phyloP scores from a whole-genome alignment of 805 yeast species.

The Candida boidinii region DNA sequence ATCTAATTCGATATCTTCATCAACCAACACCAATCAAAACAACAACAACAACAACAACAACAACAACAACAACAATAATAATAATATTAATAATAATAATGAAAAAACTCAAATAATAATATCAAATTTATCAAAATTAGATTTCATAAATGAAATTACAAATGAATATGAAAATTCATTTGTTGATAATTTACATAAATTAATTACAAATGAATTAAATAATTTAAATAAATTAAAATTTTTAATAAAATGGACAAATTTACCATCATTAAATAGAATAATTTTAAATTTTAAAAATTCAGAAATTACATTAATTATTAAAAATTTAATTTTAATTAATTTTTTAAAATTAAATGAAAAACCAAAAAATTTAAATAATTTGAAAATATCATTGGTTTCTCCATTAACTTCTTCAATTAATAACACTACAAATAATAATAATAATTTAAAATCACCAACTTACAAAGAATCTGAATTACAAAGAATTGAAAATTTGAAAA shows the following conservation, averaged over 20 bases:
- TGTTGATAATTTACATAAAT: neutral
- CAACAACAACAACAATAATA: too few species aligned
- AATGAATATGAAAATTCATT: too few species aligned
- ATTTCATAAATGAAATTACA: too few species aligned
- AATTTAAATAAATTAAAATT: neutral
- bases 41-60: too few species aligned
- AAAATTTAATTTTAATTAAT: neutral
- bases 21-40: too few species aligned
- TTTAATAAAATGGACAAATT: constrained; percentile 1
- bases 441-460: neutral
- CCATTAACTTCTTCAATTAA: neutral
- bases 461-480: neutral
- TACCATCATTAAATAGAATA: constrained; percentile 1
- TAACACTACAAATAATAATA: neutral
- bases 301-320: neutral
- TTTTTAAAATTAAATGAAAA: neutral
- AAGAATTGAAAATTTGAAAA: neutral
- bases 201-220: neutral
- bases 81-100: too few species aligned
- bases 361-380: neutral
- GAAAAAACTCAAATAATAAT: constrained; percentile 2
- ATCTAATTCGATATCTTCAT: too few species aligned
- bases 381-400: neutral
- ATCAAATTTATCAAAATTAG: neutral
- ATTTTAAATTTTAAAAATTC: neutral